A percentile compares a stretch with the other conserved stretches of the same genome.
phyloP scores from a whole-genome alignment of 2,329 filamentous ascomycete species.

The Alternaria angustiovoidea region DNA sequence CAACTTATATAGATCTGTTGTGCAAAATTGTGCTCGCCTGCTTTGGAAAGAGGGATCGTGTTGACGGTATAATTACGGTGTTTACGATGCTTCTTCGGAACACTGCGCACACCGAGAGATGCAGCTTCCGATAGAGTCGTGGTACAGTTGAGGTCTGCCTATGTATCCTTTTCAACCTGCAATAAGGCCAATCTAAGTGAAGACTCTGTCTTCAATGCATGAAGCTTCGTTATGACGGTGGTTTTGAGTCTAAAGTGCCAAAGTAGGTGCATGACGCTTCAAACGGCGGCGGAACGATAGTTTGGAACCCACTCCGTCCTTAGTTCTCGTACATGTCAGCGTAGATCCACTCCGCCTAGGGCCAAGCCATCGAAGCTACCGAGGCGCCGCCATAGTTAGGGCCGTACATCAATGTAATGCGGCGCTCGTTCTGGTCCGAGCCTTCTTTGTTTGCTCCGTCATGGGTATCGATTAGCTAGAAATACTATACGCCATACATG shows the following conservation, averaged over 20 bases:
- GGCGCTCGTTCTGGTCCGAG: not conserved
- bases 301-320: not conserved
- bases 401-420: not conserved
- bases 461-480: not conserved
- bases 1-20: not conserved
- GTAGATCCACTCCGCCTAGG: not conserved
- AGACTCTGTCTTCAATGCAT: not conserved
- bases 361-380: not conserved
- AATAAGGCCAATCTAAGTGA: not conserved
- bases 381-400: not conserved
- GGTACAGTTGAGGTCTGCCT: not conserved
- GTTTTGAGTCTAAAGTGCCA: not conserved
- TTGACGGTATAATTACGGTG: not conserved
- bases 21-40: accelerated
- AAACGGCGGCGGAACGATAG: not conserved
- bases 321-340: not conserved
- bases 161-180: not conserved
- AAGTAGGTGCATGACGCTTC: not conserved
- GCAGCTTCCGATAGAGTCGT: not conserved
- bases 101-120: not conserved
- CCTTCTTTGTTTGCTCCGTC: not conserved
- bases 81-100: not conserved
- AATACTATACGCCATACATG: not conserved
- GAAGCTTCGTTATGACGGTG: not conserved
- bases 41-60: not conserved